These are phyloP conservation scores for Leishmania turanica DNA, from an alignment of 208 protist species.

Conservation along the genomic window DNA sequence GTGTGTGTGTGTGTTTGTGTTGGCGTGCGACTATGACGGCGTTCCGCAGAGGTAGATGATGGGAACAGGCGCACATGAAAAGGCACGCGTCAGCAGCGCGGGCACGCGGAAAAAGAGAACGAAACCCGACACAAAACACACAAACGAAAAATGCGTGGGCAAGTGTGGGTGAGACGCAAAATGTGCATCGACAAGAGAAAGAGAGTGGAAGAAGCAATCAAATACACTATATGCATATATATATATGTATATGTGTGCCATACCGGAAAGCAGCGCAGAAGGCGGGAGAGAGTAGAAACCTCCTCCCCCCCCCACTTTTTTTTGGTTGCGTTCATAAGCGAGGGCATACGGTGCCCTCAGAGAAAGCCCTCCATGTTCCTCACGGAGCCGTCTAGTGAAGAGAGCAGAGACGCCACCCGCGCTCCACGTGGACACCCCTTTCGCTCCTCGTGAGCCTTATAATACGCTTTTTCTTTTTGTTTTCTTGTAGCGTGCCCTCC, in stretches of 20 bases:
- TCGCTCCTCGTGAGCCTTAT: too few species aligned
- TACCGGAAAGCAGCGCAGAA: not conserved
- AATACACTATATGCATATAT: not conserved
- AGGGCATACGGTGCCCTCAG: not conserved
- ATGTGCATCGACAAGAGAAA: not conserved
- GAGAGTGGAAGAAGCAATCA: not conserved
- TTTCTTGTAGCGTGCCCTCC: too few species aligned
- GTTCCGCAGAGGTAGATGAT: not conserved
- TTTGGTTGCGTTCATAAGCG: not conserved
- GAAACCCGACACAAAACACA: too few species aligned
- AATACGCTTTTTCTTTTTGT: too few species aligned
- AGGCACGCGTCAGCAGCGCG: not conserved
- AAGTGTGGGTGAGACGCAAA: not conserved
- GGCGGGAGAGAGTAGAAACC: not conserved
- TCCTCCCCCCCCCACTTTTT: not conserved
- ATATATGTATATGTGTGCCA: not conserved
- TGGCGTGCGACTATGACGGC: not conserved
- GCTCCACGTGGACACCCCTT: too few species aligned
- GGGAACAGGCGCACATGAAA: not conserved
- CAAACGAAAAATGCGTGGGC: too few species aligned
- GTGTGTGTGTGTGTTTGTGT: not conserved
- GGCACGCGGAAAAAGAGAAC: not conserved
- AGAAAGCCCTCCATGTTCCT: not conserved
- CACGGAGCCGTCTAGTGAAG: not conserved
- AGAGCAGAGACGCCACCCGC: too few species aligned